Evolutionary conservation across 441 rosid genomes (phyloP), one percentile per base, ranked within the genome.

Genomic region (Cnidoscolus chayamansa): DNA sequence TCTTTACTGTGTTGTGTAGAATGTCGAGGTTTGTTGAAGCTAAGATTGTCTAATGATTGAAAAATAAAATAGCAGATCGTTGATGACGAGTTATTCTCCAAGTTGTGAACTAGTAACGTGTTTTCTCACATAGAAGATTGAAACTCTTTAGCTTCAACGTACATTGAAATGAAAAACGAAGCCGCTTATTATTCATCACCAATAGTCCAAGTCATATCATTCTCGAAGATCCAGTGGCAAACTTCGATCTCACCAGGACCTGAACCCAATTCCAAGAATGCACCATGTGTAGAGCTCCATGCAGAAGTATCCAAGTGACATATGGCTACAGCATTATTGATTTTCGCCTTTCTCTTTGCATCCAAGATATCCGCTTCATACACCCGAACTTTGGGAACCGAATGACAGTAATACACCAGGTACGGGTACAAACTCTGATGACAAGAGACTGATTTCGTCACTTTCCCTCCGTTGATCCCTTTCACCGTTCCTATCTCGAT

Each of bases 181-280:
- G 55, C 13, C 5, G 13, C 7, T 16, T 55, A 57, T 7, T 76
- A 57, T 7, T 76, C 83, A 77, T 90, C 93, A 0, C 92, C 88
- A 16, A 81, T 60, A 0, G 92, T 81, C 98, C 98, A 93, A 40
- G 90, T 91, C 94, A 91, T 75, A 72, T 93, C 98, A 72, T 90
- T 89, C 82, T 93, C 90, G 31, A 89, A 93, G 54, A 93, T 91
- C 97, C 98, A 93, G 73, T 93, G 98, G 25, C 98, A 93, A 1
- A 91, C 97, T 75, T 93, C 98, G 51, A 90, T 86, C 79, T 50
- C 77, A 53, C 97, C 98, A 0, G 98, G 98, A 51, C 85, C 79
- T 7, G 89, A 85, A 15, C 96, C 96, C 55, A 93, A 75, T 2
- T 96, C 86, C 61, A 86, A 9, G 81, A 93, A 93, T 1, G 98